Percentiles rank a stretch among this genome's conserved stretches.
Evolutionary conservation across 2,329 filamentous ascomycete species (phyloP).

Genomic region (Aspergillus hiratsukae): DNA sequence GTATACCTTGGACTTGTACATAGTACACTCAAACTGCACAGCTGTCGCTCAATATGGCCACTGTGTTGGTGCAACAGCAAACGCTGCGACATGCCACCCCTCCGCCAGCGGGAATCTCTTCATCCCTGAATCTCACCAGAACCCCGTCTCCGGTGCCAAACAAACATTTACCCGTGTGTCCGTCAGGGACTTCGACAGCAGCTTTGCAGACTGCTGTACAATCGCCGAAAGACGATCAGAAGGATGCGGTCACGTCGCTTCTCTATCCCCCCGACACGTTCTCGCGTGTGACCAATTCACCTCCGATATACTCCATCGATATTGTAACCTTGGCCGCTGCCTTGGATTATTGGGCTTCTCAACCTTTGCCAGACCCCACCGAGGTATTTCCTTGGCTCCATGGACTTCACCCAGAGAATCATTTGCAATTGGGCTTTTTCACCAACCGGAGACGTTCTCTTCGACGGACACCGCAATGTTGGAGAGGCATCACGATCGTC

Average conservation of each 20-base stretch:
- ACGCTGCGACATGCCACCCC: constrained; percentile 46
- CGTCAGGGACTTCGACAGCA: constrained; percentile 65
- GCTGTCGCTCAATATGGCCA: constrained; percentile 35
- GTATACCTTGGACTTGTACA: neutral
- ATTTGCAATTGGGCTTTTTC: constrained; percentile 87
- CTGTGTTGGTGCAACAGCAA: constrained; percentile 45
- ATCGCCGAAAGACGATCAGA: constrained; percentile 51
- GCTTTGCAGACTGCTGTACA: constrained; percentile 65
- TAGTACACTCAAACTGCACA: neutral
- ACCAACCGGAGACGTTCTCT: constrained; percentile 68
- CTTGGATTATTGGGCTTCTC: constrained; percentile 68
- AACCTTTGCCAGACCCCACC: constrained; percentile 78
- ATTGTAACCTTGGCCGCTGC: constrained; percentile 65
- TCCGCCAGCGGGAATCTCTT: constrained; percentile 41
- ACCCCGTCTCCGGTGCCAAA: constrained; percentile 68
- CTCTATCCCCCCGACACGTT: constrained; percentile 69
- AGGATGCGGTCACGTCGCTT: constrained; percentile 60
- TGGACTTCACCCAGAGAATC: constrained; percentile 82
- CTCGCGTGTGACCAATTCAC: constrained; percentile 52
- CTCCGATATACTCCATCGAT: constrained; percentile 67
- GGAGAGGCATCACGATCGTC: constrained; percentile 77
- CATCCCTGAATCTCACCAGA: constrained; percentile 56
- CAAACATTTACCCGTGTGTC: constrained; percentile 85
- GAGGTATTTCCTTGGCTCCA: constrained; percentile 95
- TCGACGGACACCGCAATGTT: constrained; percentile 67